These are phyloP conservation scores for Mycena galopus DNA, from an alignment of 768 basidiomycete species.

Conservation along the genomic window DNA sequence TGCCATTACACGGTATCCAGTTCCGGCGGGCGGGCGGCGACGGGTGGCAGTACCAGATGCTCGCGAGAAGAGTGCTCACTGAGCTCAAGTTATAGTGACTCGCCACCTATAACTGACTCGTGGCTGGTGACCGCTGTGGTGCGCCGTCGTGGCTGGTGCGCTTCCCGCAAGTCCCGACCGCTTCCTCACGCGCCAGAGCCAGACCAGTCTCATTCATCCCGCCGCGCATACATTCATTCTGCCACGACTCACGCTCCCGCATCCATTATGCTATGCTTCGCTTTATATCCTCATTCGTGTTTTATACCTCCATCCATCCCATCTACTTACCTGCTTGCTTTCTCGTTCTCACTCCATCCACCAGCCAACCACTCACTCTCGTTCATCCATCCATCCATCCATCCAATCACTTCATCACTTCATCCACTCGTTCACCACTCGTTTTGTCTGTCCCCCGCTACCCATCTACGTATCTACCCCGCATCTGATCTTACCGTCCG, in stretches of 20 bases:
- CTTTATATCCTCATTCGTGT: not conserved
- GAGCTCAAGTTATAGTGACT: conserved; percentile 82
- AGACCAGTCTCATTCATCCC: too few species aligned
- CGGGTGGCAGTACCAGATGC: conserved; percentile 98
- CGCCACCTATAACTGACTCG: too few species aligned
- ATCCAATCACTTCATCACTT: not conserved
- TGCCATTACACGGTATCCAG: conserved; percentile 96
- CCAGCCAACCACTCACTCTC: not conserved
- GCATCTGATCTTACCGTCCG: too few species aligned
- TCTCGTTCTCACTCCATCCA: too few species aligned
- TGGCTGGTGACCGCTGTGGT: too few species aligned
- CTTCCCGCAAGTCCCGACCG: too few species aligned
- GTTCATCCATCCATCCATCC: not conserved
- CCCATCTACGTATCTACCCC: too few species aligned
- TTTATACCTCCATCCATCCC: too few species aligned
- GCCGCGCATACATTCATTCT: not conserved
- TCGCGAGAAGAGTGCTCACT: conserved; percentile 88
- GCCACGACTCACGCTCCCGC: not conserved
- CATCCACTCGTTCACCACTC: not conserved
- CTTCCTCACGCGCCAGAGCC: too few species aligned
- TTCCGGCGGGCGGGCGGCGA: conserved; percentile 93
- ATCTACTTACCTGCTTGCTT: too few species aligned
- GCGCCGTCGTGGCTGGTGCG: too few species aligned
- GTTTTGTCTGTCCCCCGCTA: not conserved
- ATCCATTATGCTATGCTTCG: not conserved